phyloP scores from a whole-genome alignment of 148 eudicot species.

The Heliosperma pusillum region DNA sequence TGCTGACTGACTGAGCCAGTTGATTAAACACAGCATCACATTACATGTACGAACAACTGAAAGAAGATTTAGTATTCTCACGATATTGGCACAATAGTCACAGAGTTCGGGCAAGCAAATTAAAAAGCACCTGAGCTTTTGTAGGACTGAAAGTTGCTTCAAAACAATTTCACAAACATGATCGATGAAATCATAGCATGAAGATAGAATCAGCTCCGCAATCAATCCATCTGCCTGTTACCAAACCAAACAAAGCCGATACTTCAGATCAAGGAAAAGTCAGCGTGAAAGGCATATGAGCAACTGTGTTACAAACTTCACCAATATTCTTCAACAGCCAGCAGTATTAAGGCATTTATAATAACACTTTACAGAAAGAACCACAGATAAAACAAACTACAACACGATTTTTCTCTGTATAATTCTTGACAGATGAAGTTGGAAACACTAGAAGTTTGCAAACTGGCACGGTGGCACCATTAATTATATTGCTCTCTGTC shows the following conservation, averaged over 20 bases:
- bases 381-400: not conserved
- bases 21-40: not conserved
- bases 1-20: not conserved
- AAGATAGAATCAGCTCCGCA: slow-evolving; percentile 52
- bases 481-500: not conserved
- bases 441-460: not conserved
- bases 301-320: not conserved
- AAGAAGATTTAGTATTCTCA: not conserved
- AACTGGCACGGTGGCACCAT: not conserved
- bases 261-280: not conserved
- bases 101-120: slow-evolving; percentile 4
- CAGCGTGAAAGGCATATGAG: not conserved
- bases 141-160: slow-evolving; percentile 84
- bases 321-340: not conserved
- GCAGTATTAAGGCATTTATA: too few species aligned
- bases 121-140: slow-evolving; percentile 67
- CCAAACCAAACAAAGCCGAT: slow-evolving; percentile 21
- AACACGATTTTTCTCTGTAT: not conserved
- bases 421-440: not conserved
- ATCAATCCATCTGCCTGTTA: slow-evolving; percentile 84
- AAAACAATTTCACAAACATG: slow-evolving; percentile 68
- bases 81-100: not conserved
- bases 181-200: slow-evolving; percentile 85
- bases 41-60: not conserved
- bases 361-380: not conserved